These are phyloP conservation scores for Dryas alaskensis DNA, from an alignment of 306 rosid species.

Conservation along the genomic window DNA sequence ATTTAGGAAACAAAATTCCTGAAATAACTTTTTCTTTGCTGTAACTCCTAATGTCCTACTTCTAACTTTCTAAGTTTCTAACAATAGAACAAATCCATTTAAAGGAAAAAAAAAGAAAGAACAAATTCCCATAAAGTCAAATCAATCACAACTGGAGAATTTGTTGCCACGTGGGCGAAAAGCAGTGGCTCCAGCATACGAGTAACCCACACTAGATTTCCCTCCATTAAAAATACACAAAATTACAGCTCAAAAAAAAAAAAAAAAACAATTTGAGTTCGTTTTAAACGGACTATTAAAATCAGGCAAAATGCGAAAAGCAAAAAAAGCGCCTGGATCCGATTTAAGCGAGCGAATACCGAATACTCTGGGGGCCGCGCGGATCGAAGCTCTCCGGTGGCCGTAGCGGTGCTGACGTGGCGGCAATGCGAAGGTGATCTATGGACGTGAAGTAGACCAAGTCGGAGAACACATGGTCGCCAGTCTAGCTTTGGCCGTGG, in stretches of 20 bases:
- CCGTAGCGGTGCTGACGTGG: slow-evolving; percentile 16
- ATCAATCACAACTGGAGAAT: not conserved
- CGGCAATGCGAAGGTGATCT: slow-evolving; percentile 14
- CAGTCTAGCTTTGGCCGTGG: not conserved
- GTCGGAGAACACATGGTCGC: slow-evolving; percentile 21
- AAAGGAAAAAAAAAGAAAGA: not conserved
- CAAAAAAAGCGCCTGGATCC: slow-evolving; percentile 17
- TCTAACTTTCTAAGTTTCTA: not conserved
- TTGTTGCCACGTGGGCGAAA: not conserved
- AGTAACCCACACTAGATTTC: not conserved
- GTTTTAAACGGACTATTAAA: not conserved
- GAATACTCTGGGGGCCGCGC: slow-evolving; percentile 10
- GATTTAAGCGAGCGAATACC: slow-evolving; percentile 12
- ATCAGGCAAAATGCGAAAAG: not conserved
- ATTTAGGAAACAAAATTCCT: too few relatives aligned
- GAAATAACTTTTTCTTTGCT: not conserved
- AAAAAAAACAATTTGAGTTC: not conserved
- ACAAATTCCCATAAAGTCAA: not conserved
- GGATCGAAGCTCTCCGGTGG: slow-evolving; percentile 9
- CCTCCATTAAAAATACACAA: not conserved
- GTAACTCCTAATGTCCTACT: not conserved
- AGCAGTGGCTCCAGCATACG: not conserved
- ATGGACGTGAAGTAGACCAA: slow-evolving; percentile 1
- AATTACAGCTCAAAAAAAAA: not conserved
- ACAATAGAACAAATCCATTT: not conserved